Evolutionary conservation across 768 basidiomycete species (phyloP).

Genomic region (Serpula lacrymans): DNA sequence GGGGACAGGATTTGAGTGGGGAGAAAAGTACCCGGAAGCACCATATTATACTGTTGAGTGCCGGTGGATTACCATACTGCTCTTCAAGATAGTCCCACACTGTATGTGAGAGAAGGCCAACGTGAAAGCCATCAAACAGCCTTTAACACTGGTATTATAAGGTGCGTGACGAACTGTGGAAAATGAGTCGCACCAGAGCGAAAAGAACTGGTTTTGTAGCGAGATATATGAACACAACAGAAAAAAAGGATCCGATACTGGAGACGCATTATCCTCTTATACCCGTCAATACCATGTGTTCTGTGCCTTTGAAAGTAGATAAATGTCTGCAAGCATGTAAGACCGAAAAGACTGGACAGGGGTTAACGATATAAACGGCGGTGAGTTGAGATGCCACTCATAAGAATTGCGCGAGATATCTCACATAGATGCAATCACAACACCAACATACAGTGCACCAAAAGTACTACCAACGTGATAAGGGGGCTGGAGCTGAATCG

Average conservation of each 20-base stretch:
- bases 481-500: too few species aligned
- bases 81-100: conserved; percentile 34
- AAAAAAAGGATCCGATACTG: neutral
- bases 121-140: conserved; percentile 34
- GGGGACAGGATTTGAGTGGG: neutral
- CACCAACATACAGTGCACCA: too few species aligned
- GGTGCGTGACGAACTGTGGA: neutral
- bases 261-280: neutral
- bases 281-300: neutral
- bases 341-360: conserved; percentile 4
- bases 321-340: conserved; percentile 1
- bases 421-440: too few species aligned
- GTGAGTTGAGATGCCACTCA: too few species aligned
- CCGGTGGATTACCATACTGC: conserved; percentile 28
- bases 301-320: conserved; percentile 4
- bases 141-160: conserved; percentile 13
- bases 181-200: neutral
- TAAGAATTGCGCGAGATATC: too few species aligned
- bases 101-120: conserved; percentile 31
- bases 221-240: neutral
- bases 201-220: neutral
- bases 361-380: too few species aligned
- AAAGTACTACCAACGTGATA: too few species aligned
- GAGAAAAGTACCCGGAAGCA: neutral
- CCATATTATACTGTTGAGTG: conserved; percentile 29